These are phyloP conservation scores for Tetrapisispora fleetii DNA, from an alignment of 805 yeast genomes.

Conservation along the genomic window DNA sequence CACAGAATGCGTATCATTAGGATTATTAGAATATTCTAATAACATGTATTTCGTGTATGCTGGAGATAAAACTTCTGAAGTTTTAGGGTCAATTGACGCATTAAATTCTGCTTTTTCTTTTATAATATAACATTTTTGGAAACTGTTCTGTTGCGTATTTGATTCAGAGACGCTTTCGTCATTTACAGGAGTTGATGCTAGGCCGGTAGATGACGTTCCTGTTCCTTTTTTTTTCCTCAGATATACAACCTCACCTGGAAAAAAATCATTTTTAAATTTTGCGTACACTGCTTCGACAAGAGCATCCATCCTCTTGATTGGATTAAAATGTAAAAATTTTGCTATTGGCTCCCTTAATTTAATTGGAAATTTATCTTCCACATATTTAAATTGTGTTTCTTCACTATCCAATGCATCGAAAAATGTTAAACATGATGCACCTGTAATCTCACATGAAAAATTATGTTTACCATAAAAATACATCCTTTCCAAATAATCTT, in stretches of 20 bases:
- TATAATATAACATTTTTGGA: conserved; percentile 39
- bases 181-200: conserved; percentile 15
- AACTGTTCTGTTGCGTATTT: conserved; percentile 8
- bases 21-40: conserved; percentile 34
- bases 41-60: conserved; percentile 65
- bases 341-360: conserved; percentile 88
- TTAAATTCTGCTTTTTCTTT: conserved; percentile 81
- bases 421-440: conserved; percentile 81
- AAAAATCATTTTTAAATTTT: conserved; percentile 70
- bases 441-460: conserved; percentile 93
- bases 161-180: conserved; percentile 2
- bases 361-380: conserved; percentile 81
- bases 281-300: conserved; percentile 81
- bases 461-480: conserved; percentile 66
- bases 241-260: conserved; percentile 80
- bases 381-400: conserved; percentile 47
- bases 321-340: conserved; percentile 70
- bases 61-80: conserved; percentile 33
- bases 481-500: conserved; percentile 60
- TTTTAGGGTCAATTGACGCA: conserved; percentile 29
- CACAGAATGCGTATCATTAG: conserved; percentile 22
- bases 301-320: conserved; percentile 71
- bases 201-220: not conserved
- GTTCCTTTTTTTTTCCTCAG: conserved; percentile 32
- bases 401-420: conserved; percentile 84